These are phyloP conservation scores for Populus deltoides DNA, from an alignment of 345 rosid genomes.

Conservation along the genomic window DNA sequence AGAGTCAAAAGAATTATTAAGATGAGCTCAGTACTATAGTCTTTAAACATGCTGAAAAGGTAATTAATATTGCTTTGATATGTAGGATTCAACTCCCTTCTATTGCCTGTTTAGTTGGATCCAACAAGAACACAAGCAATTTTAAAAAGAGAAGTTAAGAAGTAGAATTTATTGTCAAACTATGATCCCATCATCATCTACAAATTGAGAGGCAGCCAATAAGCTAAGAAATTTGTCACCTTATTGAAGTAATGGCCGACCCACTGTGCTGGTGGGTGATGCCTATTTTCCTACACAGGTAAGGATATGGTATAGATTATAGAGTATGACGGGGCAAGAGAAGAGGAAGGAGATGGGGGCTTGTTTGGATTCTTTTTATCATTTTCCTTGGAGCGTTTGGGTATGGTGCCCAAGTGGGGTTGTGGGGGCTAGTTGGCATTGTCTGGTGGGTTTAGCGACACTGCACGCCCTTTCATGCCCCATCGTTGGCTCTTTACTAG, in stretches of 20 bases:
- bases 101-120: constrained; percentile 16
- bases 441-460: constrained; percentile 64
- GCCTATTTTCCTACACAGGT: constrained; percentile 30
- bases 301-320: constrained; percentile 13
- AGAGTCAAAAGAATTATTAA: constrained; percentile 10
- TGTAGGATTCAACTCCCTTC: constrained; percentile 29
- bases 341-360: constrained; percentile 8
- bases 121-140: not conserved
- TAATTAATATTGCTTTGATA: constrained; percentile 17
- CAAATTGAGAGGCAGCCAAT: constrained; percentile 22
- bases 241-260: constrained; percentile 38
- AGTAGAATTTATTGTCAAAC: constrained; percentile 1
- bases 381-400: constrained; percentile 13
- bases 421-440: constrained; percentile 31
- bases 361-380: not conserved
- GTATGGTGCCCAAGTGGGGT: constrained; percentile 33
- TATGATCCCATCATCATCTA: constrained; percentile 3
- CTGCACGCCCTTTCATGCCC: constrained; percentile 64
- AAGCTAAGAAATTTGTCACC: constrained; percentile 14
- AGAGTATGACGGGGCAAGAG: constrained; percentile 28
- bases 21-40: constrained; percentile 4
- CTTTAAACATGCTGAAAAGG: not conserved
- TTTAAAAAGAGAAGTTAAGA: not conserved
- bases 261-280: constrained; percentile 43
- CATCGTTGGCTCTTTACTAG: constrained; percentile 54